phyloP scores from a whole-genome alignment of 352 stramenopile species.

The Globisporangium acanthophoron region DNA sequence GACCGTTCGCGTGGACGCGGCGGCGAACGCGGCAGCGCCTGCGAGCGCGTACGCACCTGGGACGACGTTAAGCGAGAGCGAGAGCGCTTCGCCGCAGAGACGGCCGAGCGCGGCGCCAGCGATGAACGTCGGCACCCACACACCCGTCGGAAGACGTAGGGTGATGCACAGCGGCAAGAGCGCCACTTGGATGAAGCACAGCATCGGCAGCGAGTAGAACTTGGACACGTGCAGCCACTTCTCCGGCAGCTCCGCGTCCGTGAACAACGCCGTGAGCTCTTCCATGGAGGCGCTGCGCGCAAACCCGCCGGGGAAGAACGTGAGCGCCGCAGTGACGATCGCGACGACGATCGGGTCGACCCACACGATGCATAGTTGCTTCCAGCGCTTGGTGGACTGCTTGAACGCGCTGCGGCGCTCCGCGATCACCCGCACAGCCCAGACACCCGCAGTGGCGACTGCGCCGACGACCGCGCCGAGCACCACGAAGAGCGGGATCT shows the following conservation, averaged over 20 bases:
- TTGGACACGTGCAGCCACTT: conserved; percentile 54
- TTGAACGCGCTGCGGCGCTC: conserved; percentile 26
- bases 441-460: conserved; percentile 50
- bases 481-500: conserved; percentile 64
- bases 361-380: conserved; percentile 51
- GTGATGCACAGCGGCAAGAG: conserved; percentile 80
- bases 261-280: conserved; percentile 65
- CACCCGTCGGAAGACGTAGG: conserved; percentile 71
- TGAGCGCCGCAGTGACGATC: conserved; percentile 54
- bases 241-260: conserved; percentile 30
- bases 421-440: conserved; percentile 50
- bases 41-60: conserved; percentile 76
- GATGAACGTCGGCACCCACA: conserved; percentile 86
- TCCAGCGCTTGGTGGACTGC: conserved; percentile 41
- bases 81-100: conserved; percentile 64
- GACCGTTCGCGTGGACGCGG: conserved; percentile 65
- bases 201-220: conserved; percentile 51
- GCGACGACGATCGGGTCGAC: conserved; percentile 61
- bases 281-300: conserved; percentile 43
- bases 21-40: conserved; percentile 67
- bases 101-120: conserved; percentile 73
- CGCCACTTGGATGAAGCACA: conserved; percentile 49
- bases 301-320: conserved; percentile 72
- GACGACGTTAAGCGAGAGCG: conserved; percentile 20
- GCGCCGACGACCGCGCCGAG: conserved; percentile 59